A percentile compares a stretch with the other conserved stretches of the same genome.
Evolutionary conservation across 345 rosid genomes (phyloP).

Genomic region (Salix suchowensis): DNA sequence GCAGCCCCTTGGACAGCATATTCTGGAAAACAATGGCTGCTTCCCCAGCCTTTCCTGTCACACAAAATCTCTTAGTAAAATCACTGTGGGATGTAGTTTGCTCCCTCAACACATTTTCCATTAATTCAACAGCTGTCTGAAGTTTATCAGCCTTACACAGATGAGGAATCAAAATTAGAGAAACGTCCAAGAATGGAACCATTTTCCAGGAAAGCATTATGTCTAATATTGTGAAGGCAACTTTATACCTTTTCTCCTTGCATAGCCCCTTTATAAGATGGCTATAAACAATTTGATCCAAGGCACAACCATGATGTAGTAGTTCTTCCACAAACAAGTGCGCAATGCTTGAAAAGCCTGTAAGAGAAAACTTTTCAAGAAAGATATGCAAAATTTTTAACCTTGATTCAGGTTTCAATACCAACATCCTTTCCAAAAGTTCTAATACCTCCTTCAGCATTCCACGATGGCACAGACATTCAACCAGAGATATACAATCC

Average conservation of each 20-base stretch:
- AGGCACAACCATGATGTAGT: slow-evolving; percentile 34
- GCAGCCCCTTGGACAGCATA: slow-evolving; percentile 34
- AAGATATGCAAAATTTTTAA: slow-evolving; percentile 32
- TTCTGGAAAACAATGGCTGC: slow-evolving; percentile 40
- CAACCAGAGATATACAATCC: slow-evolving; percentile 37
- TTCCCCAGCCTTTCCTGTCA: slow-evolving; percentile 42
- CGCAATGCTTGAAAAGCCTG: slow-evolving; percentile 42
- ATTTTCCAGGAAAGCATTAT: slow-evolving; percentile 33
- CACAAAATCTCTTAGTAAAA: slow-evolving; percentile 47
- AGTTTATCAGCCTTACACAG: slow-evolving; percentile 39
- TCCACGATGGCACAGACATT: slow-evolving; percentile 41
- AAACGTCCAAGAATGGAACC: slow-evolving; percentile 31
- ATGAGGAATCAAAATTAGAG: slow-evolving; percentile 45
- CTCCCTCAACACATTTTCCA: slow-evolving; percentile 23
- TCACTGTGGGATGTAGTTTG: slow-evolving; percentile 37
- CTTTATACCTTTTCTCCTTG: slow-evolving; percentile 35
- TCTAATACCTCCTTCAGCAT: slow-evolving; percentile 53
- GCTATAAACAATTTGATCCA: slow-evolving; percentile 38
- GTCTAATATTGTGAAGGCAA: slow-evolving; percentile 41
- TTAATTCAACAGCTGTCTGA: slow-evolving; percentile 34
- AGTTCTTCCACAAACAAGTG: slow-evolving; percentile 43
- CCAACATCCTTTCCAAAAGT: slow-evolving; percentile 52
- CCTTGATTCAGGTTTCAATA: slow-evolving; percentile 29
- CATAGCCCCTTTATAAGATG: slow-evolving; percentile 53
- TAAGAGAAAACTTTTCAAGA: slow-evolving; percentile 45